phyloP scores from a whole-genome alignment of 176 grass and related monocot species.

The Puya raimondii region DNA sequence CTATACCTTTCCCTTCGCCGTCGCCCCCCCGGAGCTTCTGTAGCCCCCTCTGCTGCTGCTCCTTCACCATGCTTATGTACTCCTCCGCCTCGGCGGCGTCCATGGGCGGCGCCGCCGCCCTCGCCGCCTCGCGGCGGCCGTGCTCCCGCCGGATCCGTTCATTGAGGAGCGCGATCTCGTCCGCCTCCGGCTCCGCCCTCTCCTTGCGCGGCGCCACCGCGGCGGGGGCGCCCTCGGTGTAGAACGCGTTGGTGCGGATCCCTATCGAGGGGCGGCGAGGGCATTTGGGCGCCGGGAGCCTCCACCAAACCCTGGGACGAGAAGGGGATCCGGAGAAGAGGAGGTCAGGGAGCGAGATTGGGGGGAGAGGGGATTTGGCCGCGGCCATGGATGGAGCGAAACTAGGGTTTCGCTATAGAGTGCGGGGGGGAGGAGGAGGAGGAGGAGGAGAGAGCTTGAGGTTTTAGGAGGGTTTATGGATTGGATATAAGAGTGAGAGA shows the following conservation, averaged over 20 bases:
- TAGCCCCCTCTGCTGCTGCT: constrained; percentile 15
- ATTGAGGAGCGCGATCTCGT: constrained; percentile 65
- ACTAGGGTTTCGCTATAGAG: background rate
- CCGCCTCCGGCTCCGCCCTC: constrained; percentile 18
- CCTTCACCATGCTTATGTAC: constrained; percentile 39
- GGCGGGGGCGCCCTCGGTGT: constrained; percentile 14
- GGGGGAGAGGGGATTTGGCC: background rate
- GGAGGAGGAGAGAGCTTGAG: background rate
- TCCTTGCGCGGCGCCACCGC: constrained; percentile 5
- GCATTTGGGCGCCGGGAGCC: constrained; percentile 14
- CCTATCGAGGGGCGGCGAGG: background rate
- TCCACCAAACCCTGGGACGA: background rate
- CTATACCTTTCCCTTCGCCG: constrained; percentile 11
- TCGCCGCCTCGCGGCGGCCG: constrained; percentile 25
- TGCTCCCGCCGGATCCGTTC: constrained; percentile 47
- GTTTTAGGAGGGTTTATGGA: constrained; percentile 34
- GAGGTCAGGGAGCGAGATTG: background rate
- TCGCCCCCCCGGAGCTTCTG: constrained; percentile 19
- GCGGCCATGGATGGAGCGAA: constrained; percentile 15
- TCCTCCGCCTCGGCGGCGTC: constrained; percentile 55
- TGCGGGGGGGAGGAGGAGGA: background rate
- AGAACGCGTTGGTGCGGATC: constrained; percentile 25
- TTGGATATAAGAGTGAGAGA: constrained; percentile 19
- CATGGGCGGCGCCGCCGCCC: constrained; percentile 8
- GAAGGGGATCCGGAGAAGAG: constrained; percentile 3